Conservation (phyloP, 2,329 filamentous ascomycete species). For the Fusarium cyanostomum region DNA sequence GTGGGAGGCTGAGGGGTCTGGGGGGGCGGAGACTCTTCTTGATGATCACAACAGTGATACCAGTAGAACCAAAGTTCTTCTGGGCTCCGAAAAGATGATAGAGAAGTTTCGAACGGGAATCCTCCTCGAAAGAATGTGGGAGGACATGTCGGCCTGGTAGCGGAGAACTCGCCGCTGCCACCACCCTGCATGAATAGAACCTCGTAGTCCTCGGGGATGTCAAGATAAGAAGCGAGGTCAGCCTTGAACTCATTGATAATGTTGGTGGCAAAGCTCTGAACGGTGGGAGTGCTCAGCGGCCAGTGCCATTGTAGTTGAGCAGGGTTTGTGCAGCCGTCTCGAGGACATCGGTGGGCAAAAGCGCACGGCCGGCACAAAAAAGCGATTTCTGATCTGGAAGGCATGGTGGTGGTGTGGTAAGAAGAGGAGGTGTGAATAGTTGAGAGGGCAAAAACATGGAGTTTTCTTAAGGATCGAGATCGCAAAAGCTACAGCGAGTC, state of each 20-base stretch:
- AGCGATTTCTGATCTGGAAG: constrained; percentile 75
- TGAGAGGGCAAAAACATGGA: constrained; percentile 23
- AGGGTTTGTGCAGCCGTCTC: constrained; percentile 80
- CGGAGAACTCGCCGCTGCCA: constrained; percentile 86
- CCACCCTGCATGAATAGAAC: constrained; percentile 89
- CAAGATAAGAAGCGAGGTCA: constrained; percentile 76
- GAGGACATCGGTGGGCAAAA: constrained; percentile 82
- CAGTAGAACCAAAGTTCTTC: constrained; percentile 90
- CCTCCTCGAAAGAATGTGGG: constrained; percentile 86
- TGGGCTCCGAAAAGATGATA: constrained; percentile 92
- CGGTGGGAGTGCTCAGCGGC: constrained; percentile 91
- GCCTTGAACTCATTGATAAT: constrained; percentile 84
- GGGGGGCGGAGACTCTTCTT: constrained; percentile 83
- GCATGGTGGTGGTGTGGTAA: constrained; percentile 60
- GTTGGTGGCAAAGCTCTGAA: constrained; percentile 75
- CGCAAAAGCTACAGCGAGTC: constrained; percentile 30
- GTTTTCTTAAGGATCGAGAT: constrained; percentile 15
- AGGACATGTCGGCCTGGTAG: constrained; percentile 88
- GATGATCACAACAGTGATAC: constrained; percentile 86
- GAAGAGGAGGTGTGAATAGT: constrained; percentile 17
- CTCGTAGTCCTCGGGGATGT: constrained; percentile 88
- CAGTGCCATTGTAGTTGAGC: constrained; percentile 81
- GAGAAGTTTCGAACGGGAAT: constrained; percentile 83
- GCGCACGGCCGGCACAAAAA: constrained; percentile 94
- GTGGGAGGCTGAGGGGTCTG: constrained; percentile 70